Evolutionary conservation across 1,284 basidiomycete genomes (phyloP).

Genomic region (Heliocybe sulcata): DNA sequence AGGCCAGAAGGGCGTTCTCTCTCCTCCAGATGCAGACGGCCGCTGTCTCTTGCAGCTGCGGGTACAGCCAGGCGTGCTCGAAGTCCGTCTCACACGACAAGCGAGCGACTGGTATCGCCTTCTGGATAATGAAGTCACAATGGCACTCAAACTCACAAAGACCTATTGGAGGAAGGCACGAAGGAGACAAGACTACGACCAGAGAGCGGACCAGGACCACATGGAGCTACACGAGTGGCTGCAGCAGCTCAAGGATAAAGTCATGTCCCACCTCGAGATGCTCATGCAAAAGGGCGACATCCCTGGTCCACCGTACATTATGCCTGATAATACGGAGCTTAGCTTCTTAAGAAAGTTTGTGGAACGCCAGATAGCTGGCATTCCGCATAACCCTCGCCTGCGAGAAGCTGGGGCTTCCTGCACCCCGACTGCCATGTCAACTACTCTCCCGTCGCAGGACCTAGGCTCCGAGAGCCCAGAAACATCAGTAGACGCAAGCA

Average conservation of each 20-base stretch:
- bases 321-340: slow-evolving; percentile 71
- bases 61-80: slow-evolving; percentile 73
- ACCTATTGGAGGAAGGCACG: slow-evolving; percentile 75
- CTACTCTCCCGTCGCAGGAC: slow-evolving; percentile 2
- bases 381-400: slow-evolving; percentile 71
- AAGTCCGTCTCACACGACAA: slow-evolving; percentile 62
- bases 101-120: slow-evolving; percentile 74
- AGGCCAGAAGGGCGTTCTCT: slow-evolving; percentile 70
- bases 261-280: slow-evolving; percentile 75
- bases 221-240: slow-evolving; percentile 82
- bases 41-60: slow-evolving; percentile 65
- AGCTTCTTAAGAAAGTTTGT: slow-evolving; percentile 73
- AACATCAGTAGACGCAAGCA: slow-evolving; percentile 29
- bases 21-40: slow-evolving; percentile 60
- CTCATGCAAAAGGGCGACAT: slow-evolving; percentile 82
- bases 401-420: slow-evolving; percentile 37
- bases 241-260: slow-evolving; percentile 77
- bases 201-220: slow-evolving; percentile 75
- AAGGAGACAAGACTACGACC: slow-evolving; percentile 74
- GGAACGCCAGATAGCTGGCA: slow-evolving; percentile 61
- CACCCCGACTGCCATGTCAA: slow-evolving; percentile 15
- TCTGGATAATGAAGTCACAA: slow-evolving; percentile 67
- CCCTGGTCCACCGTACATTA: slow-evolving; percentile 68
- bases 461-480: slow-evolving; percentile 45
- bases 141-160: slow-evolving; percentile 73